phyloP scores from a whole-genome alignment of 345 rosid genomes.

The Noccaea bulbosa region DNA sequence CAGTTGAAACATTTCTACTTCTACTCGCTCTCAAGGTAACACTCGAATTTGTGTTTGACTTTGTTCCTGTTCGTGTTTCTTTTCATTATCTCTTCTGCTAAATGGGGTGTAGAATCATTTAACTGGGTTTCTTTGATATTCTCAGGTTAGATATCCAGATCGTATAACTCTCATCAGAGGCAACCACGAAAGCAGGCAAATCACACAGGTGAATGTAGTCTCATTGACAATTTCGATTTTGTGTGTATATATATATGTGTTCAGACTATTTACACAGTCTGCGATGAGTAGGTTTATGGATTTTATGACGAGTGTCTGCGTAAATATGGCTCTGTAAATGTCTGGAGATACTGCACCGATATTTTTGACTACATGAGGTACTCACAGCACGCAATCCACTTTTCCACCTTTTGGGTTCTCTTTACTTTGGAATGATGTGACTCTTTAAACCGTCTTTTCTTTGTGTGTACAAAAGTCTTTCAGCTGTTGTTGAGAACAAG shows the following conservation, averaged over 20 bases:
- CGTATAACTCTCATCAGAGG: slow-evolving; percentile 94
- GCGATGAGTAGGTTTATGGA: slow-evolving; percentile 77
- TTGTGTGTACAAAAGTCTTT: slow-evolving; percentile 55
- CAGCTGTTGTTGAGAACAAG: slow-evolving; percentile 93
- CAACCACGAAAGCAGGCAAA: slow-evolving; percentile 97
- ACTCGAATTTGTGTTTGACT: neutral
- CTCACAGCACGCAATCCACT: neutral
- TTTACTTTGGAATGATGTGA: neutral
- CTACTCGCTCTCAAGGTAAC: slow-evolving; percentile 90
- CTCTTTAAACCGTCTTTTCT: neutral
- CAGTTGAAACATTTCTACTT: slow-evolving; percentile 96
- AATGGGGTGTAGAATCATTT: slow-evolving; percentile 16
- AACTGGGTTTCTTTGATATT: slow-evolving; percentile 33
- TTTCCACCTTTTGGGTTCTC: slow-evolving; percentile 18
- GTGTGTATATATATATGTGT: neutral
- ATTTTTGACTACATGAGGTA: slow-evolving; percentile 97
- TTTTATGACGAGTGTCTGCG: slow-evolving; percentile 97
- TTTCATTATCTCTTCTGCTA: neutral
- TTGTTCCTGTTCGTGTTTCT: neutral
- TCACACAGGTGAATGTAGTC: slow-evolving; percentile 75
- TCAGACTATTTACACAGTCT: slow-evolving; percentile 28
- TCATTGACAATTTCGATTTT: slow-evolving; percentile 12
- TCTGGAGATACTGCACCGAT: slow-evolving; percentile 99
- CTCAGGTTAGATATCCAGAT: slow-evolving; percentile 96
- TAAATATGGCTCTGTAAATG: slow-evolving; percentile 94